Percentiles rank a stretch among this genome's conserved stretches.
phyloP scores from a whole-genome alignment of 257 asterid species.

The Plantago major region DNA sequence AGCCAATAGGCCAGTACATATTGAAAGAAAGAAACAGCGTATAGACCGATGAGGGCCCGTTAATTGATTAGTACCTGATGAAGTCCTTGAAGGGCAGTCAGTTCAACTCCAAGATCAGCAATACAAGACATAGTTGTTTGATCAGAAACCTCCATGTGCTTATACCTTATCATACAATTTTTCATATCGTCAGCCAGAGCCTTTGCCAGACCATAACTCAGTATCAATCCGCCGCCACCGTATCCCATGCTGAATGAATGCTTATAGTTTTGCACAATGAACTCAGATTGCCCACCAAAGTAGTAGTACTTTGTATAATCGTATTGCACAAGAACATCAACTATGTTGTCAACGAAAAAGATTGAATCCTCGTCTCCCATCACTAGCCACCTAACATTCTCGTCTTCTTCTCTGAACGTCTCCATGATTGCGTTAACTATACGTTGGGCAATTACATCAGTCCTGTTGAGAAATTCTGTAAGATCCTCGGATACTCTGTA shows the following conservation, averaged over 20 bases:
- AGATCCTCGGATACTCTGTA: slow-evolving; percentile 39
- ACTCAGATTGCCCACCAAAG: slow-evolving; percentile 49
- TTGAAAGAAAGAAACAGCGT: no score
- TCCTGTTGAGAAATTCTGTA: slow-evolving; percentile 17
- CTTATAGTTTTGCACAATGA: slow-evolving; percentile 33
- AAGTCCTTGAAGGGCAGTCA: slow-evolving; percentile 42
- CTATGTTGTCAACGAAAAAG: slow-evolving; percentile 52
- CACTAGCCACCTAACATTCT: slow-evolving; percentile 44
- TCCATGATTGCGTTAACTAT: slow-evolving; percentile 59
- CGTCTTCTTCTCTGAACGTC: slow-evolving; percentile 34
- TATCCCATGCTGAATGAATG: slow-evolving; percentile 53
- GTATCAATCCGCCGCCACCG: slow-evolving; percentile 65
- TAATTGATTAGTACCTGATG: slow-evolving; percentile 42
- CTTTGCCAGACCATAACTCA: slow-evolving; percentile 54
- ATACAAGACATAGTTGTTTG: slow-evolving; percentile 40
- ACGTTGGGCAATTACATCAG: slow-evolving; percentile 21
- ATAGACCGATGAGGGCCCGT: no score
- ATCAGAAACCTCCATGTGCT: slow-evolving; percentile 40
- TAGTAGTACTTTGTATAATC: slow-evolving; percentile 47
- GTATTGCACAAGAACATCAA: slow-evolving; percentile 34
- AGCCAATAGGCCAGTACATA: no score
- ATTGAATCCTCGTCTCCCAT: slow-evolving; percentile 76
- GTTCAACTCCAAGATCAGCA: slow-evolving; percentile 59
- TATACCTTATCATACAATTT: slow-evolving; percentile 41
- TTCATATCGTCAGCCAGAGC: slow-evolving; percentile 43